Conservation (phyloP, 2,329 filamentous ascomycete species). For the Colletotrichum paranaense region DNA sequence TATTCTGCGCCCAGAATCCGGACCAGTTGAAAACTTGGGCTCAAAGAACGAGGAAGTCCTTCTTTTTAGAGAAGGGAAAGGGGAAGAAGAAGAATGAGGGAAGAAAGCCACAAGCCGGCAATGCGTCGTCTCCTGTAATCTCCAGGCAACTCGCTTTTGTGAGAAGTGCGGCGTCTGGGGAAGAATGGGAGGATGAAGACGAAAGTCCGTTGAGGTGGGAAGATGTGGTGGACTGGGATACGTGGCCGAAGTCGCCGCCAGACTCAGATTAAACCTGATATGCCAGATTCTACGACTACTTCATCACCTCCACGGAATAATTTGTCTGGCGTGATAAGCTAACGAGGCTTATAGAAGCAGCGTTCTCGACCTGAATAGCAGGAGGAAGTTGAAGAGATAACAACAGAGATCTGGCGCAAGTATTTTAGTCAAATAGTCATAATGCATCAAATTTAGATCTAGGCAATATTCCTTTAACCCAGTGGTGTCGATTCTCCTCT, state of each 20-base stretch:
- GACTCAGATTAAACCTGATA: neutral
- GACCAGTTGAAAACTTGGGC: neutral
- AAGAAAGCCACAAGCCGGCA: too few relatives aligned
- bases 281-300: neutral
- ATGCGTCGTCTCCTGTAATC: too few relatives aligned
- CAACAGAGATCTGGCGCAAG: too few relatives aligned
- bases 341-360: too few relatives aligned
- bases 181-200: neutral
- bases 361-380: too few relatives aligned
- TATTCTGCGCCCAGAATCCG: neutral
- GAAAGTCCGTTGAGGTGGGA: neutral
- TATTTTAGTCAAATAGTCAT: neutral
- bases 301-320: too few relatives aligned
- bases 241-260: neutral
- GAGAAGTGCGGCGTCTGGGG: neutral
- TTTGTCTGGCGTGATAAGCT: too few relatives aligned
- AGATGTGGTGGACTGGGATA: neutral
- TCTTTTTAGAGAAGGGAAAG: neutral
- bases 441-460: neutral
- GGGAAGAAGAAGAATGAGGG: too few relatives aligned
- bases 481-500: constrained; percentile 46
- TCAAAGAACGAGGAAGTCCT: neutral
- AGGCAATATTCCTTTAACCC: constrained; percentile 22
- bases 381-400: too few relatives aligned
- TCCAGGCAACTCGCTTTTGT: too few relatives aligned